Evolutionary conservation across 805 yeast species (phyloP), one percentile per base, ranked within the genome.

Genomic region (Clavispora vitiphila): DNA sequence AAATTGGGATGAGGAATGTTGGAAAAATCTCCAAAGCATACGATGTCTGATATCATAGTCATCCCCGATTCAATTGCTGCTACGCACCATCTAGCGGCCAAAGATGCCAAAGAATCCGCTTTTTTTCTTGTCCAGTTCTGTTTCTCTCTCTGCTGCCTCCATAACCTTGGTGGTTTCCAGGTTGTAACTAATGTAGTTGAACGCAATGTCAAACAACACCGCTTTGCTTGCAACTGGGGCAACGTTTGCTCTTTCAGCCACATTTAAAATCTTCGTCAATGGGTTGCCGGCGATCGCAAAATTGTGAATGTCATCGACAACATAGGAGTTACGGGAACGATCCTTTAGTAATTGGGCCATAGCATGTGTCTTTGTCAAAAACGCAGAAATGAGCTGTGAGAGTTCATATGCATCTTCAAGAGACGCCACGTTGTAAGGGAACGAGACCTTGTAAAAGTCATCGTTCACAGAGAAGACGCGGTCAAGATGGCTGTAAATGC

Each of bases 201-300:
- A 90, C 0, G 95, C 98, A 49, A 87, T 71, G 59, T 91, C 99
- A 55, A 88, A 93, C 55, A 90, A 75, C 8, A 89, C 95, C 0
- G 99, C 96, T 63, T 93, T 91, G 43, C 83, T 77, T 40, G 80
- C 74, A 1, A 86, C 78, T 1, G 95, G 85, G 48, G 65, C 67
- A 31, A 88, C 45, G 14, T 27, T 38, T 11, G 24, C 30, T 9
- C n/a, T 11, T 5, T 16, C 14, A 16, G 48, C 55, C 9, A 66
- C 48, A 37, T 60, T 61, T 19, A 60, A 46, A 26, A 62, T 45
- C 18, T 53, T 43, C 15, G 46, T 39, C 36, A 54, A 46, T 7
- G 50, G 54, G 10, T 59, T 56, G 5, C 48, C 40, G 5, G 65
- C 56, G 3, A 45, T 40, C 8, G 78, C 76, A 44, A 57, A 71